Conservation (phyloP, 2,329 filamentous ascomycete species). For the Scopulariopsis brevicaulis region DNA sequence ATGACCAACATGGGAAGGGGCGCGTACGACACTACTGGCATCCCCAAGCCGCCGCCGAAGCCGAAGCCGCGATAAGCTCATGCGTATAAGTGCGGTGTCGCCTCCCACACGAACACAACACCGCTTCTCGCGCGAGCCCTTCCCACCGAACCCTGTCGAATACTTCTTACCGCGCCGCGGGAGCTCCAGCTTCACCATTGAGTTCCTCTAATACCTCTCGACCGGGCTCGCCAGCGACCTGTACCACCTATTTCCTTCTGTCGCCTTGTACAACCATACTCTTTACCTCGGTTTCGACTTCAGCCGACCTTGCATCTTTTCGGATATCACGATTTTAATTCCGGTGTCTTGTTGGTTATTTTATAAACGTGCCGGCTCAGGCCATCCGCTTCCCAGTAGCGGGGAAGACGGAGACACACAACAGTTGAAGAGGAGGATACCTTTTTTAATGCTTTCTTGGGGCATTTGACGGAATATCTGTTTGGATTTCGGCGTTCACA, state of each 20-base stretch:
- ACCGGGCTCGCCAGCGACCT: constrained; percentile 6
- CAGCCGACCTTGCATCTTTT: constrained; percentile 13
- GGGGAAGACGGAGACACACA: constrained; percentile 9
- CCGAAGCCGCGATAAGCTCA: constrained; percentile 24
- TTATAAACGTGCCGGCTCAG: constrained; percentile 23
- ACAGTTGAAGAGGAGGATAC: constrained; percentile 8
- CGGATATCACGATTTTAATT: constrained; percentile 21
- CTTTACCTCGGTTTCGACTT: constrained; percentile 8
- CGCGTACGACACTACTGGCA: constrained; percentile 39
- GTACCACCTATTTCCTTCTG: background rate
- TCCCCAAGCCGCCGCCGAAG: constrained; percentile 32
- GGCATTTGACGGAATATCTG: background rate
- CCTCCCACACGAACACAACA: background rate
- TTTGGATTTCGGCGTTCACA: constrained; percentile 1
- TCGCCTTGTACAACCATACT: constrained; percentile 11
- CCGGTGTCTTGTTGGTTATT: constrained; percentile 6
- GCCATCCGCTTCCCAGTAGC: constrained; percentile 26
- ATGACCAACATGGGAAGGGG: constrained; percentile 36
- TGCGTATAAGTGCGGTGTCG: background rate
- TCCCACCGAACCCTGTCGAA: constrained; percentile 1
- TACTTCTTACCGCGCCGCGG: constrained; percentile 2
- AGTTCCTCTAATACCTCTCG: constrained; percentile 1
- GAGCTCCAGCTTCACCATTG: background rate
- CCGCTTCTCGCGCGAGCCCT: constrained; percentile 6
- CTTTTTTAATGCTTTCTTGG: constrained; percentile 7